Conservation (phyloP, 2,329 filamentous ascomycete species). For the Penicillium sp. region DNA sequence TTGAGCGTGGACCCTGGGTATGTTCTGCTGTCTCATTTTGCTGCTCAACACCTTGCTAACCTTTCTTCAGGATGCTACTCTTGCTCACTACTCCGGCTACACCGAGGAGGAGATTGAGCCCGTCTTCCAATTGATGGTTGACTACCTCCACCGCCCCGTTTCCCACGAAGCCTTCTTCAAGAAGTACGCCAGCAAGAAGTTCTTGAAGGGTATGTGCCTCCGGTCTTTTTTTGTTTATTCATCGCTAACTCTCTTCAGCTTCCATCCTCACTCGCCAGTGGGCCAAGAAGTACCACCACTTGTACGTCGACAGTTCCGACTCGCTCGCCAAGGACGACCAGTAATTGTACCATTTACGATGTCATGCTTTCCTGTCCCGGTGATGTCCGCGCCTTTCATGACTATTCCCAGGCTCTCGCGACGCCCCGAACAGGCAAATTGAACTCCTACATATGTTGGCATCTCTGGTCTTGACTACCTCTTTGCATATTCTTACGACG, state of each 20-base stretch:
- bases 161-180: conserved; percentile 98
- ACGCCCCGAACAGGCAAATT: conserved; percentile 27
- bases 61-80: conserved; percentile 68
- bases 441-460: conserved; percentile 41
- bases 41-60: neutral
- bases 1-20: conserved; percentile 91
- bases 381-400: conserved; percentile 26
- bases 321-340: conserved; percentile 38
- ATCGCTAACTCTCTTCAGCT: conserved; percentile 55
- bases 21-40: conserved; percentile 35
- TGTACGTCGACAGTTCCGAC: conserved; percentile 40
- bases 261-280: conserved; percentile 90
- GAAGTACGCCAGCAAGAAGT: conserved; percentile 99
- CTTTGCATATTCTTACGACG: conserved; percentile 44
- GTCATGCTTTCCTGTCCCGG: conserved; percentile 27
- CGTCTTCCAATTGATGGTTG: conserved; percentile 90
- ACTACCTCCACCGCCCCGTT: conserved; percentile 89
- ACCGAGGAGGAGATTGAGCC: conserved; percentile 90
- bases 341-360: conserved; percentile 28
- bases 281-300: conserved; percentile 74
- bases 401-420: conserved; percentile 25
- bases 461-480: conserved; percentile 44
- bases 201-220: conserved; percentile 79
- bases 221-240: neutral
- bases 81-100: conserved; percentile 91